Evolutionary conservation across 129 eudicot genomes (phyloP), one percentile per base, ranked within the genome.

Genomic region (Pseudognaphalium luteoalbum): DNA sequence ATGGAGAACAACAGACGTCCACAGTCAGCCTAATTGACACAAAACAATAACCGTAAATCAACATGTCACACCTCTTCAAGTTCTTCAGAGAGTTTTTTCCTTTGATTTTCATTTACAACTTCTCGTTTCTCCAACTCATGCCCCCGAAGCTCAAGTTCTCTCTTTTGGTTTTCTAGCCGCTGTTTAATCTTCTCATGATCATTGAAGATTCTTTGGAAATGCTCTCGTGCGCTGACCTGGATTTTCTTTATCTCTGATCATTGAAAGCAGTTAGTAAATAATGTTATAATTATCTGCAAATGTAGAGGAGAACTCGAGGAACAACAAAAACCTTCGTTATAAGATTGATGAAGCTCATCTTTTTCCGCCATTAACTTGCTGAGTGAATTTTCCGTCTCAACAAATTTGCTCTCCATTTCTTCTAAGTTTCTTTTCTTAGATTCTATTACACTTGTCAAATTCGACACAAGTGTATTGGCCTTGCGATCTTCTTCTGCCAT

Each of bases 101-200:
- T 86, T 80, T 92, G 96, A 47, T 68, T 80, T 76, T 92, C 97
- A 71, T 86, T 92, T 35, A 81, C 83, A 12, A 86, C 88, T 85
- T 92, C 93, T 68, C 97, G 97, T 73, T 82, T 80, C 83, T 84
- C 88, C 86, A 92, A 73, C 78, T 89, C 96, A 70, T 81, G 70
- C 33, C 79, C 85, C 66, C 90, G 89, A 65, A 81, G 64, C 76
- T 89, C 96, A 69, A 92, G 97, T 67, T 87, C 91, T 76, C 39
- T 84, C 79, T 78, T 85, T 57, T 89, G 83, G 30, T 78, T 71
- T 85, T 89, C 89, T 22, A 89, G 63, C 74, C 83, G 88, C 71
- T n/a, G 19, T 80, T 92, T 92, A 66, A 88, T 73, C 83, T 90
- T 92, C 74, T 85, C 90, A 74, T 92, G 98, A 76, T 90, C 96